Base-by-base conservation (phyloP, 345 rosid species). In the Boechera divaricarpa region DNA sequence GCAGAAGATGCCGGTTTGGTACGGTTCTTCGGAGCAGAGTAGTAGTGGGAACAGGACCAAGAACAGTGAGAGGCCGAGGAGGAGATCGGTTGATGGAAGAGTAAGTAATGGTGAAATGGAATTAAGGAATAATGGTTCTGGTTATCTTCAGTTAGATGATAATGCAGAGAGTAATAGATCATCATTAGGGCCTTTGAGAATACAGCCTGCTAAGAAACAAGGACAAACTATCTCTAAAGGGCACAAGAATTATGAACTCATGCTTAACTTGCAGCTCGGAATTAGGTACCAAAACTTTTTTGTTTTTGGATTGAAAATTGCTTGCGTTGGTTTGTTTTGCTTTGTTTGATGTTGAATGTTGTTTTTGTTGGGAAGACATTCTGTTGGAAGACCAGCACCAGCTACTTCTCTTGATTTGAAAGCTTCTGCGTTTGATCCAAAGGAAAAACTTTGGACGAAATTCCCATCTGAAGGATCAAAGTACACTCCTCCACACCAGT, bases 241-340 rank as follows among this genome's bases (percentile, higher is more conserved):
- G 28, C 99, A 96, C 64, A 91, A 90, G 82, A 96, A 96, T 69
- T 96, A 91, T 70, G 98, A 96, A 7, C 96, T 96, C 69, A 96
- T 96, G 99, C 98, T 96, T 59, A 93, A 96, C 80, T 86, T 96
- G 80, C 99, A 96, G 85, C 73, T 93, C 16, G 99, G 99, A 66
- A 93, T 96, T 81, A 92, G 99, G 99, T 93, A 2, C 39, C 9
- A 0, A 21, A 8, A 21, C 60, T 55, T 39, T 13, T 26, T 2
- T 21, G 13, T 1, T 39, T 18, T 49, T 42, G 24, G 24, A 21
- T 21, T 21, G 24, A 21, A 21, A 21, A 21, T 21, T 21, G 24
- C 24, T 21, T 21, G 24, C 7, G 57, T 26, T 41, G 64, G 13
- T 35, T 49, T 66, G 42, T 33, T 13, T 28, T 68, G 33, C 28